Evolutionary conservation across 371 early-diverging fungal genomes (phyloP), one percentile per base, ranked within the genome.

Genomic region (Blakeslea trispora): DNA sequence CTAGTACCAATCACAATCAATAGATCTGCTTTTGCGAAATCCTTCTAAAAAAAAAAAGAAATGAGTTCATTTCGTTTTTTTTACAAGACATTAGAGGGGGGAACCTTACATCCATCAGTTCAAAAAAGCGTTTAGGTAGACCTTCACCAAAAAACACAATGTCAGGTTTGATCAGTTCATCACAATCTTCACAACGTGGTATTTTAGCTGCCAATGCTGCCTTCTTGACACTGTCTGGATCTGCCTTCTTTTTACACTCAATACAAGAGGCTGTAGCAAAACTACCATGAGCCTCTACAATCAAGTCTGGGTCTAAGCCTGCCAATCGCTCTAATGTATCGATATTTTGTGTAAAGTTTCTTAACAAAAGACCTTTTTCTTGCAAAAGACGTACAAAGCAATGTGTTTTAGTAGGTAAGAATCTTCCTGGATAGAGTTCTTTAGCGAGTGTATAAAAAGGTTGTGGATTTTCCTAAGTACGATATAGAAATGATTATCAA

Each of bases 221-320:
- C 49, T 74, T 50, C 40, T 68, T 72, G 22, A 82, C 73, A 39
- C 55, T 53, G 10, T 61, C 57, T 2, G 65, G 53, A 45, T 83
- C 84, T 10, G 72, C 74, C 22, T 49, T 35, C 14, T 51, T 45
- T 2, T 71, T 43, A 60, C 88, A 88, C 44, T 68, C 55, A 11
- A 91, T 78, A 63, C 98, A 97, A 15, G 82, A 84, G 7, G 96
- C 90, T 0, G 82, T 72, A 14, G 87, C 85, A 73, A 97, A 97
- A 41, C 92, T 88, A 1, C 98, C 98, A 71, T 98, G 98, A 0
- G 98, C 96, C 61, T 97, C 96, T 15, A 98, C 90, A 11, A 98
- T 63, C 17, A 70, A 64, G 0, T 88, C 84, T 11, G 81, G 82
- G 11, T 77, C 72, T 4, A 97, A 59, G 3, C 95, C 96, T 3